Percentiles rank a stretch among this genome's conserved stretches.
Conservation (phyloP, 108 stramenopile species). For the Skeletonema tropicum region DNA sequence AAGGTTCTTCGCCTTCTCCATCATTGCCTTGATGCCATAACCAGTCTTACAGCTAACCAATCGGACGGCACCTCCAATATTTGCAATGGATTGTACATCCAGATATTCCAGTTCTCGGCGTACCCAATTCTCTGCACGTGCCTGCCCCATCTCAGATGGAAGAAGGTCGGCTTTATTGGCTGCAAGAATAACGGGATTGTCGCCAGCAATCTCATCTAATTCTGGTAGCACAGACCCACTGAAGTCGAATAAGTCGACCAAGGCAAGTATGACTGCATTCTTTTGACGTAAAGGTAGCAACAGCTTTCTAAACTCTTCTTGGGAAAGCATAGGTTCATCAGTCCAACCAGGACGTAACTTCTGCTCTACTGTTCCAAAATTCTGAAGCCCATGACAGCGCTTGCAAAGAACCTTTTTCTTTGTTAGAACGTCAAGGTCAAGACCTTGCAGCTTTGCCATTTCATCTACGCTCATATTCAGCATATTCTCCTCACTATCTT, state of each 20-base stretch:
- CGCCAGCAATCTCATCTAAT: constrained; percentile 87
- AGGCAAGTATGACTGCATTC: constrained; percentile 80
- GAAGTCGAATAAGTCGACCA: constrained; percentile 92
- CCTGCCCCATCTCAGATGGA: constrained; percentile 81
- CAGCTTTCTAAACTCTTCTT: constrained; percentile 79
- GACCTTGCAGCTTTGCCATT: constrained; percentile 71
- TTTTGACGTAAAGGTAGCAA: constrained; percentile 71
- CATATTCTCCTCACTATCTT: constrained; percentile 24
- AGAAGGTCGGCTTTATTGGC: constrained; percentile 91
- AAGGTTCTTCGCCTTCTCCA: constrained; percentile 74
- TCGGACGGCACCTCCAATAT: constrained; percentile 86
- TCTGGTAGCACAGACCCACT: constrained; percentile 86
- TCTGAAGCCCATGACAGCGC: constrained; percentile 84
- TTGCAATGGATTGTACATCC: constrained; percentile 81
- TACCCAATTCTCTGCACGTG: constrained; percentile 87
- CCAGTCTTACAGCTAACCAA: constrained; percentile 89
- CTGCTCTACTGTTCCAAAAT: constrained; percentile 81
- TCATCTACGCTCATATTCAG: constrained; percentile 62
- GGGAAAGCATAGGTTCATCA: constrained; percentile 81
- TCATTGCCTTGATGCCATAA: constrained; percentile 70
- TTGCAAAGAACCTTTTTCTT: constrained; percentile 85
- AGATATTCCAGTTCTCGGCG: constrained; percentile 87
- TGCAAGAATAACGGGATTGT: constrained; percentile 90
- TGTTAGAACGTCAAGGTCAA: constrained; percentile 70
- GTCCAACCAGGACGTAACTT: constrained; percentile 86